Base-by-base conservation (phyloP, 2,329 filamentous ascomycete genomes). In the Lecanicillium sp. region DNA sequence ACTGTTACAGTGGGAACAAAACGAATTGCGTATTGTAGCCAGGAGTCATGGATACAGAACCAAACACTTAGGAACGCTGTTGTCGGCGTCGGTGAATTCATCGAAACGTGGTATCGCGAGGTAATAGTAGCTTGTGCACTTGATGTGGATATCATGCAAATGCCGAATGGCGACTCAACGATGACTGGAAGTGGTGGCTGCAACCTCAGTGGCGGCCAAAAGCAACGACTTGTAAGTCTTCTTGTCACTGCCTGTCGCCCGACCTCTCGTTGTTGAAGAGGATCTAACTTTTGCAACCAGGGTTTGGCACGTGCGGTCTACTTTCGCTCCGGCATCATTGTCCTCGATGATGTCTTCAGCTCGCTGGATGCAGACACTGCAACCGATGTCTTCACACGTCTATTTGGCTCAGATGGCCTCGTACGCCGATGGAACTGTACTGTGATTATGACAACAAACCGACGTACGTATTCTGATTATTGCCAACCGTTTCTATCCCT, bases 291-390 rank as follows among this genome's bases (percentile, higher is more conserved):
- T 8, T 8, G n/a, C 7, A 15, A 12, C n/a, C n/a, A 50, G 48
- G 42, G 35, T 8, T 10, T 50, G 2, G 48, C 48, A 14, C 42
- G 48, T 2, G 17, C 43, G 6, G 8, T 47, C 5, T 50, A 46
- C 9, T n/a, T 26, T 2, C 29, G 39, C 4, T 5, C 21, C 2
- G 26, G 35, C 3, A 21, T 50, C 1, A 14, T 50, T 5, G 37
- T 50, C 5, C 5, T 50, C 10, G 48, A 50, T 12, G 43, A 50
- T n/a, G n/a, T 47, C 1, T 33, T 50, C 4, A 50, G 48, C 11
- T 29, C 43, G 1, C 10, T 47, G 21, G 47, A 49, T 19, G 14
- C 40, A 2, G 17, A 24, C 3, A 49, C 47, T 5, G 23, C 47
- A 3, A 10, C 7, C 8, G 6, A n/a, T 14, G 21, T 49, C 15